These are phyloP conservation scores for Linaria vulgaris DNA, from an alignment of 257 asterid genomes.

Conservation along the genomic window DNA sequence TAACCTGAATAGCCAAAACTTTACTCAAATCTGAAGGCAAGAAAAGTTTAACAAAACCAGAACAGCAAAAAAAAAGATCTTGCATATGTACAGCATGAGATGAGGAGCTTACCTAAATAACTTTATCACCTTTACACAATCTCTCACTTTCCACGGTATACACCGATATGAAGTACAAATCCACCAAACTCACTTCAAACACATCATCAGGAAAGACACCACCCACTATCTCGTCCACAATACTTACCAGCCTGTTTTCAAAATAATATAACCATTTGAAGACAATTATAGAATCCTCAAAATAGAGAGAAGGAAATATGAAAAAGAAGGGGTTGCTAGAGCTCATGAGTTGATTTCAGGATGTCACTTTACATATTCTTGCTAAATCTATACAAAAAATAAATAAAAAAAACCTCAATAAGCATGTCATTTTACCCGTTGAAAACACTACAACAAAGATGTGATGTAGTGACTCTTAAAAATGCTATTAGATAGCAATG, in stretches of 20 bases:
- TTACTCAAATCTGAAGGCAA: slow-evolving; percentile 5
- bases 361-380: not conserved
- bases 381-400: not conserved
- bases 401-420: not conserved
- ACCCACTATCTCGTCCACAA: slow-evolving; percentile 80
- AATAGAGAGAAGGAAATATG: slow-evolving; percentile 16
- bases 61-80: not conserved
- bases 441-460: too few species aligned
- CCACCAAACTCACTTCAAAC: slow-evolving; percentile 84
- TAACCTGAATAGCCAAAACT: slow-evolving; percentile 59
- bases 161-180: slow-evolving; percentile 85
- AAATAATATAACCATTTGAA: slow-evolving; percentile 23
- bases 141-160: slow-evolving; percentile 59
- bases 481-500: too few species aligned
- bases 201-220: slow-evolving; percentile 66
- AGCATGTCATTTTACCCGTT: slow-evolving; percentile 51
- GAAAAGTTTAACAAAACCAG: slow-evolving; percentile 22
- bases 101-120: slow-evolving; percentile 61
- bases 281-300: not conserved
- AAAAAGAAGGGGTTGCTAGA: not conserved
- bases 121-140: slow-evolving; percentile 60
- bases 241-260: slow-evolving; percentile 68
- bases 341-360: slow-evolving; percentile 3
- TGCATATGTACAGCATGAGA: slow-evolving; percentile 16
- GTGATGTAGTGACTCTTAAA: too few species aligned